phyloP scores from a whole-genome alignment of 2,329 filamentous ascomycete genomes.

The Xylaria digitata region DNA sequence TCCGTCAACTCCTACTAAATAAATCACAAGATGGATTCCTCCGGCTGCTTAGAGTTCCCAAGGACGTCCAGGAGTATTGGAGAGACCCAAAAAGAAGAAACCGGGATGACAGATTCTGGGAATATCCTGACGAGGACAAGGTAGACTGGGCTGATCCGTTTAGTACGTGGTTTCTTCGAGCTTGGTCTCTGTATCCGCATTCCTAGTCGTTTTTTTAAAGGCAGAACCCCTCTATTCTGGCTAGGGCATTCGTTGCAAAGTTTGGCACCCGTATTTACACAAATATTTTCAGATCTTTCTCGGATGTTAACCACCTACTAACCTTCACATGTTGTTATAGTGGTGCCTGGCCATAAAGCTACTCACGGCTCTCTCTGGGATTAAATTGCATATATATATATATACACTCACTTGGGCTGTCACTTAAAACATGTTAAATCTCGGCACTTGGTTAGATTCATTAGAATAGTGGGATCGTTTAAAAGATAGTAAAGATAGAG shows the following conservation, averaged over 20 bases:
- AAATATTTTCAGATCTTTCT: not conserved
- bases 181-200: too few relatives aligned
- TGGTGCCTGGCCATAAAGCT: conserved; percentile 29
- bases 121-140: conserved; percentile 39
- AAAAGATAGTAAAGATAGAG: too few relatives aligned
- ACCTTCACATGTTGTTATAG: conserved; percentile 3
- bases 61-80: conserved; percentile 30
- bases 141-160: conserved; percentile 41
- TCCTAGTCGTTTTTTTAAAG: not conserved
- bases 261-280: not conserved
- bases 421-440: too few relatives aligned
- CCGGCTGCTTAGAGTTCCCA: conserved; percentile 20
- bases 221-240: not conserved
- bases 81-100: conserved; percentile 25
- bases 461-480: too few relatives aligned
- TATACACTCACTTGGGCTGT: not conserved
- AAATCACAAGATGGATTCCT: conserved; percentile 26
- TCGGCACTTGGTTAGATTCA: too few relatives aligned
- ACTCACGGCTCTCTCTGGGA: conserved; percentile 38
- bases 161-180: conserved; percentile 12
- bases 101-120: conserved; percentile 17
- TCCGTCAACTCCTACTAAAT: not conserved
- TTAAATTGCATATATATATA: not conserved
- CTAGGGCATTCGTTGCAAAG: too few relatives aligned
- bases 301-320: conserved; percentile 5